Base-by-base conservation (phyloP, 352 stramenopile species). In the Phytopythium delawarense region DNA sequence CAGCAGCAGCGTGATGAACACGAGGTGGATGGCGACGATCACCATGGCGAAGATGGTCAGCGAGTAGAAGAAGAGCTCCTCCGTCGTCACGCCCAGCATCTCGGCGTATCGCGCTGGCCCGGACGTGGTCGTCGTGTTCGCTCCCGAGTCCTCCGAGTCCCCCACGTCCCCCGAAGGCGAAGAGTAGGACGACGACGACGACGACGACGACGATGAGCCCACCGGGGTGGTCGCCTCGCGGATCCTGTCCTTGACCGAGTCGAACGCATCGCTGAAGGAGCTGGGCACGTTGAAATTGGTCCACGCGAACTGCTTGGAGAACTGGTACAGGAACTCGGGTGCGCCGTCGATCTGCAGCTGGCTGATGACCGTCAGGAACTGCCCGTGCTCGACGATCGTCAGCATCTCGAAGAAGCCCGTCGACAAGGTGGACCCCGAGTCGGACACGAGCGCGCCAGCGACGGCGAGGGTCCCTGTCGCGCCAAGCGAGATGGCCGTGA, bases 271-370 rank as follows among this genome's bases (percentile, higher is more conserved):
- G 7, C 55, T 69, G 48, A 75, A 72, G 2, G 72, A 72, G 58
- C 88, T 91, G 40, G 81, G 75, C 23, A 95, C 46, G 62, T 95
- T 95, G 35, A 94, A 91, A 57, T 96, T 96, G 23, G 87, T 93
- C 87, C 87, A 96, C 35, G 85, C 72, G 18, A 96, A 71, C 40
- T 92, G 70, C 53, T 90, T 88, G 21, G 85, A 92, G 61, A 96
- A 94, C 62, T 92, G 62, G 57, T 85, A 61, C 37, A 96, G 67
- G 65, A 96, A 96, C 59, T 75, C 76, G 11, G 87, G 87, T 15
- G 86, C 81, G 40, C 85, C 87, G 28, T 79, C 63, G 45, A 93
- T 80, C 37, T 84, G 71, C 11, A 96, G 66, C 59, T 96, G 87
- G 53, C 81, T 87, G 65, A 96, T 91, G 72, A 93, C 89, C 37